Evolutionary conservation across 768 basidiomycete genomes (phyloP).

Genomic region (Chlorophyllum brunneum): DNA sequence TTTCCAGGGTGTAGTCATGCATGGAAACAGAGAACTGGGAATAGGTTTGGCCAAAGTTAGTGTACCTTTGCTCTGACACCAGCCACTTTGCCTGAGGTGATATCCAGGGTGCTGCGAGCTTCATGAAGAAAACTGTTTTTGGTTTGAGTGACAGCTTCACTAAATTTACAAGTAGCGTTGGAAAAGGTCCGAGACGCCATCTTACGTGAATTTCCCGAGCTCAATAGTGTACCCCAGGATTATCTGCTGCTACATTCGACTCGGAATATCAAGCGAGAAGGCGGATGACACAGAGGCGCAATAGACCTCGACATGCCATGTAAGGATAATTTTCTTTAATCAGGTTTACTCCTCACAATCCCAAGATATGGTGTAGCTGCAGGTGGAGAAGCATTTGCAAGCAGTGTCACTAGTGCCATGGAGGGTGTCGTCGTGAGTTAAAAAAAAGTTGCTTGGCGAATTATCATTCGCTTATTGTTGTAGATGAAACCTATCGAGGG

Average conservation of each 20-base stretch:
- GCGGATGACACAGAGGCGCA: conserved; percentile 84
- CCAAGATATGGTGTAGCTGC: conserved; percentile 90
- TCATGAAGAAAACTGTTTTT: conserved; percentile 98
- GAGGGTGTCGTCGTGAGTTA: conserved; percentile 82
- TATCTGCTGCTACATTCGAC: conserved; percentile 96
- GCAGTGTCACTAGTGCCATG: conserved; percentile 90
- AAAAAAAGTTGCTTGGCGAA: not conserved
- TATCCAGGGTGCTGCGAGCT: conserved; percentile 89
- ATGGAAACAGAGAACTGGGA: conserved; percentile 91
- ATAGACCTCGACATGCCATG: conserved; percentile 96
- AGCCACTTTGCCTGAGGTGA: not conserved
- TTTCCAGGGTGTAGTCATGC: conserved; percentile 94
- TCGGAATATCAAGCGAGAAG: conserved; percentile 90
- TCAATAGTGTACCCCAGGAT: conserved; percentile 42
- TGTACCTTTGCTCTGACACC: not conserved
- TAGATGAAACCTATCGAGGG: conserved; percentile 98
- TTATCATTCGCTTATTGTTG: conserved; percentile 3
- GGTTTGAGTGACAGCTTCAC: conserved; percentile 94
- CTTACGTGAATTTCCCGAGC: not conserved
- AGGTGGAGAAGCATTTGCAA: conserved; percentile 91
- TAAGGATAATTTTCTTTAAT: conserved; percentile 29
- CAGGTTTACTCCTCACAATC: not conserved
- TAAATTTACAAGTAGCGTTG: conserved; percentile 97
- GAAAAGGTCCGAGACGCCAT: conserved; percentile 62
- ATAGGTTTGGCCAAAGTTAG: conserved; percentile 89